These are phyloP conservation scores for Conringia planisiliqua DNA, from an alignment of 345 rosid species.

Conservation along the genomic window DNA sequence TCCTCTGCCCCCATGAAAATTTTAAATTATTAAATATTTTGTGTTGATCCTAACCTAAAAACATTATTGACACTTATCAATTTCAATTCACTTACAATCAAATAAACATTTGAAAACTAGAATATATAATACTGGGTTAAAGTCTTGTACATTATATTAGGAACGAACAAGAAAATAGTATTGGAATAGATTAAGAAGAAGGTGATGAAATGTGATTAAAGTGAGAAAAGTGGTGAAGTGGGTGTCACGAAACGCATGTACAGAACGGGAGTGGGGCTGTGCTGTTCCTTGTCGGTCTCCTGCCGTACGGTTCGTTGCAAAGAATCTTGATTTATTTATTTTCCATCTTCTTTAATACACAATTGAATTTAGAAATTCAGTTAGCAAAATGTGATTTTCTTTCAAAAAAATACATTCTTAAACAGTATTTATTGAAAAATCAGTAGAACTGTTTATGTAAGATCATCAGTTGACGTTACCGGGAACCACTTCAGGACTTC, in stretches of 20 bases:
- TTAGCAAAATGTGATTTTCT: neutral
- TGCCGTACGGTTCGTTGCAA: slow-evolving; percentile 18
- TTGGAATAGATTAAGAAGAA: neutral
- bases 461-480: neutral
- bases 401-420: neutral
- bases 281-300: slow-evolving; percentile 23
- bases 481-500: neutral
- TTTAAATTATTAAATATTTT: no score
- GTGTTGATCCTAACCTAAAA: no score
- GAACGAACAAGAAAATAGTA: neutral
- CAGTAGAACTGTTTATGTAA: neutral
- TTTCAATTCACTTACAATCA: no score
- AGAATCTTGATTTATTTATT: slow-evolving; percentile 14
- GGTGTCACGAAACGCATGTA: slow-evolving; percentile 33
- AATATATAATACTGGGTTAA: no score
- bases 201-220: neutral
- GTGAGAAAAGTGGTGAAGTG: slow-evolving; percentile 19
- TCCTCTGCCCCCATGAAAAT: no score
- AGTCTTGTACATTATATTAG: neutral
- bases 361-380: neutral
- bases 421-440: neutral
- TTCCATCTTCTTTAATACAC: neutral
- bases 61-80: no score
- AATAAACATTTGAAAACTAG: no score
- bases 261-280: slow-evolving; percentile 31